Base-by-base conservation (phyloP, 2,329 filamentous ascomycete genomes). In the Gnomoniopsis sp. region DNA sequence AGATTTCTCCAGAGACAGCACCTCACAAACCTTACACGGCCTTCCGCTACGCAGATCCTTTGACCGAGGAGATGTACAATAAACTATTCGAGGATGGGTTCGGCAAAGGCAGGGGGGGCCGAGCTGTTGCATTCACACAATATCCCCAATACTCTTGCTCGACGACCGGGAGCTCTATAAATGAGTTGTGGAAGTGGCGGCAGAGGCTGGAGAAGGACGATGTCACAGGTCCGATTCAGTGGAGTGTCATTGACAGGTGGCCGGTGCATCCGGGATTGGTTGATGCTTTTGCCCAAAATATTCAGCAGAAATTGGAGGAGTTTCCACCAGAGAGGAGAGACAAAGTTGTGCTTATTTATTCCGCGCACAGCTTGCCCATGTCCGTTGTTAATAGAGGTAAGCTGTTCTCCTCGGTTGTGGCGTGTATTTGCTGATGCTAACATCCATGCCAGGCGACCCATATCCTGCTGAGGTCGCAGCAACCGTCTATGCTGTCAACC, bases 101-200 rank as follows among this genome's bases (percentile, higher is more conserved):
- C 70, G 93, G 93, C 12, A 85, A 87, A 55, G 93, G 93, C 4
- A 91, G 86, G 61, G 93, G 93, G n/a, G 93, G 93, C 3, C 85
- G 95, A 59, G 95, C 96, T 1, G 92, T 99, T 4, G 95, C 95
- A 1, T 99, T 99, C 70, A 97, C 93, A 30, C 95, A 99, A 74
- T 99, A 99, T 68, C 95, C 95, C 2, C 95, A 99, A 72, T 99
- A 99, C 75, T 96, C 91, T 21, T 99, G 96, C 77, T 96, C 92
- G 21, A 99, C 95, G 1, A 99, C 95, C 0, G 95, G 95, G 22
- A 96, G 91, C 73, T 96, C 91, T 63, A 77, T 99, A 58, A 99
- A 99, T 69, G 95, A 99, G 76, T 77, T 99, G 38, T 99, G 95
- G 95, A 97, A 96, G 76, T 97, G 93, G 92, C 84, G 93, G 63